Conservation (phyloP, 306 rosid genomes). For the Cicer bijugum region DNA sequence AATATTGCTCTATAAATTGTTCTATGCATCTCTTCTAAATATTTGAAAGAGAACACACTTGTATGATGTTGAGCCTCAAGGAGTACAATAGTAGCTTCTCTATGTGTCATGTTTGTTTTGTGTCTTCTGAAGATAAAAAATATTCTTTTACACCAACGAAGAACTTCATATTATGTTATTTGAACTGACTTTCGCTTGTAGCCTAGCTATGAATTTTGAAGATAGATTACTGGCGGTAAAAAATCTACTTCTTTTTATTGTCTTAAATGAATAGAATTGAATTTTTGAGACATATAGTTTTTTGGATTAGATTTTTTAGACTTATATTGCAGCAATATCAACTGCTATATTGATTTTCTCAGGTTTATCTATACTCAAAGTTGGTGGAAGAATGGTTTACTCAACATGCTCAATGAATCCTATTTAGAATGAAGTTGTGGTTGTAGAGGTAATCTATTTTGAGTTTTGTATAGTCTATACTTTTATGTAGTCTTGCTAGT, state of each 20-base stretch:
- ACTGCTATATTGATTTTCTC: neutral
- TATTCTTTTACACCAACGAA: neutral
- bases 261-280: conserved; percentile 23
- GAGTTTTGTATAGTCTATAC: neutral
- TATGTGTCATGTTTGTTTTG: conserved; percentile 19
- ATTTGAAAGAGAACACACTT: conserved; percentile 8
- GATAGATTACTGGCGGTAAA: conserved; percentile 10
- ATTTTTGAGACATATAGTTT: neutral
- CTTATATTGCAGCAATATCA: conserved; percentile 36
- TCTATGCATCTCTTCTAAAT: neutral
- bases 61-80: neutral
- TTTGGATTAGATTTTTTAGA: conserved; percentile 9
- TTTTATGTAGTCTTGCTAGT: conserved; percentile 7
- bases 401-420: conserved; percentile 99
- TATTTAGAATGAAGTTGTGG: conserved; percentile 93
- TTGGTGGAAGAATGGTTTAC: conserved; percentile 96
- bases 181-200: conserved; percentile 32
- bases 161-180: conserved; percentile 1
- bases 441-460: conserved; percentile 76
- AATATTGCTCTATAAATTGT: too few species aligned
- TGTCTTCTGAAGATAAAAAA: conserved; percentile 21
- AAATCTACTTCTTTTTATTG: conserved; percentile 21
- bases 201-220: conserved; percentile 19
- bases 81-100: conserved; percentile 19
- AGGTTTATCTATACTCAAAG: conserved; percentile 87